Base-by-base conservation (phyloP, 1,139 yeast genomes). In the Saccharomyces hybrid region DNA sequence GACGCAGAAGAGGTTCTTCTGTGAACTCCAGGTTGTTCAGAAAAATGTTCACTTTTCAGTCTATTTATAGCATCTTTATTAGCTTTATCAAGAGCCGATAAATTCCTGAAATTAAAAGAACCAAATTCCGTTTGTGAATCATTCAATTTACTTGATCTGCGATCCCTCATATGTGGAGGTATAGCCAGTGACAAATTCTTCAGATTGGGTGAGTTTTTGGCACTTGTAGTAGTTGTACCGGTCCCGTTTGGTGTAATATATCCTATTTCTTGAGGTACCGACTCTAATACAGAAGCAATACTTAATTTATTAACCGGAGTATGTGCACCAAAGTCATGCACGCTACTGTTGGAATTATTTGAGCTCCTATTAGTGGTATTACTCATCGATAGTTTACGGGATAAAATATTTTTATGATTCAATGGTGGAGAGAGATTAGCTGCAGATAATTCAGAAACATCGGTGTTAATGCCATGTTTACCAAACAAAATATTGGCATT, bases 41-140 rank as follows among this genome's bases (percentile, higher is more conserved):
- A 88, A 58, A 84, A 62, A 70, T 88, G 96, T 67, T 93, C 98
- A 49, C 78, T 84, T 64, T 89, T 88, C 64, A 95, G 78, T 59
- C 96, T 75, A 64, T 88, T 88, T 56, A 95, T 88, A 14, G 88
- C 91, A 70, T 91, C 98, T 66, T 88, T 89, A 65, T 95, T 95
- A 16, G 96, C 98, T 64, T 87, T 88, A 63, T 93, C 99, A 58
- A 95, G 76, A 4, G 95, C 95, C 11, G 93, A 84, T 58, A 95
- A 73, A 67, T 95, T 95, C 62, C 96, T 78, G 71, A 88, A 95
- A 57, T 88, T 85, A 69, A 95, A 95, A 2, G 95, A 85, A 0
- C 99, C 99, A 78, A 93, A 95, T 63, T 91, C 98, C 32, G 83
- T 81, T 49, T 81, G 76, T 2, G 79, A 71, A 59, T 89, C 97